phyloP scores from a whole-genome alignment of 1,284 basidiomycete species.

The Phaffia rhodozyma region DNA sequence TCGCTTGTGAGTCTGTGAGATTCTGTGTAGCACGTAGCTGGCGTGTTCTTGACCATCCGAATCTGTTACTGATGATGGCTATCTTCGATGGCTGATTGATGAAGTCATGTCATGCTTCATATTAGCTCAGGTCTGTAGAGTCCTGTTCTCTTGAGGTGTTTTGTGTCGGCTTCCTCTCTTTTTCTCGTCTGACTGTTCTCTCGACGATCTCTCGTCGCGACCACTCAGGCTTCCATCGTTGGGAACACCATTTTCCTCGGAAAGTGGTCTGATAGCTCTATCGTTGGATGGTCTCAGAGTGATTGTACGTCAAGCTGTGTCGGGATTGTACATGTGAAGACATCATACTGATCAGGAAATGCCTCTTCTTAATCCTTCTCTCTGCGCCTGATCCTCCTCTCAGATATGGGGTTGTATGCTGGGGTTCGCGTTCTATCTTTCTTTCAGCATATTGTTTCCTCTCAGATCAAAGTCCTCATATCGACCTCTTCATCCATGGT shows the following conservation, averaged over 20 bases:
- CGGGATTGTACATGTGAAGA: neutral
- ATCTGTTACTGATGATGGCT: neutral
- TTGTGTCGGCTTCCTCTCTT: neutral
- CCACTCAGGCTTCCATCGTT: constrained; percentile 24
- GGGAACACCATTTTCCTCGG: constrained; percentile 27
- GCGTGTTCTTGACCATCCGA: neutral
- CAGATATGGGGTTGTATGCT: constrained; percentile 10
- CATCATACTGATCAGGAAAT: neutral
- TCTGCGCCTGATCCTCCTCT: neutral
- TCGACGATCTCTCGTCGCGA: neutral
- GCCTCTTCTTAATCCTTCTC: too few species aligned
- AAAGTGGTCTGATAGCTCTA: constrained; percentile 26
- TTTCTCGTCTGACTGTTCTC: too few species aligned
- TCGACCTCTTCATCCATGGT: too few species aligned
- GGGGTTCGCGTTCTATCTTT: neutral
- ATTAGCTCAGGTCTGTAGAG: neutral
- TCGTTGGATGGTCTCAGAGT: constrained; percentile 23
- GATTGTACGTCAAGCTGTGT: constrained; percentile 23
- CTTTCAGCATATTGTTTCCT: too few species aligned
- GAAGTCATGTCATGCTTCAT: neutral
- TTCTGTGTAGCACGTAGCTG: too few species aligned
- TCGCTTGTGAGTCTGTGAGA: too few species aligned
- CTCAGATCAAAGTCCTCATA: too few species aligned
- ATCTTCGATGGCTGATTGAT: too few species aligned
- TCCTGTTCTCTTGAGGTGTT: constrained; percentile 3